Conservation (phyloP, 192 early-diverging fungal species). For the Mortierella hygrophila region DNA sequence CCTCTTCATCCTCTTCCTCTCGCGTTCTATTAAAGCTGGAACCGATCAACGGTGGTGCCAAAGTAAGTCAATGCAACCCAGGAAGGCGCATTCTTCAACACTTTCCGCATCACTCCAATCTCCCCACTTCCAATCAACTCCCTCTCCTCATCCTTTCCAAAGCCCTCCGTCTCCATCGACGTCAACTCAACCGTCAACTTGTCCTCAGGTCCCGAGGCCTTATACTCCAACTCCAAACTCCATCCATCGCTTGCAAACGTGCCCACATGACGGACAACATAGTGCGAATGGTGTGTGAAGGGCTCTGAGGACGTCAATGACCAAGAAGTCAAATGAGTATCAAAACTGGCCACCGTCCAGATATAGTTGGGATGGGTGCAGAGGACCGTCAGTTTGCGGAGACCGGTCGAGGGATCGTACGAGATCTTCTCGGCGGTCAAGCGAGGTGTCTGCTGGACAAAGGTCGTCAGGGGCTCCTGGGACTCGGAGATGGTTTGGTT, state of each 20-base stretch:
- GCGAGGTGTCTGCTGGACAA: slow-evolving; percentile 49
- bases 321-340: slow-evolving; percentile 72
- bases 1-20: not conserved
- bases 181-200: slow-evolving; percentile 63
- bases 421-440: slow-evolving; percentile 57
- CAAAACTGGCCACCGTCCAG: slow-evolving; percentile 78
- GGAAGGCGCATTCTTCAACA: slow-evolving; percentile 29
- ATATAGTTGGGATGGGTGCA: slow-evolving; percentile 63
- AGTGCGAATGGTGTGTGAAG: slow-evolving; percentile 51
- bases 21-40: slow-evolving; percentile 20
- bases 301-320: slow-evolving; percentile 61
- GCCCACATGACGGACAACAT: slow-evolving; percentile 66
- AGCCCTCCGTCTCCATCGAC: slow-evolving; percentile 64
- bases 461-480: slow-evolving; percentile 26
- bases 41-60: slow-evolving; percentile 44
- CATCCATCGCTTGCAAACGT: slow-evolving; percentile 63
- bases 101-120: slow-evolving; percentile 53
- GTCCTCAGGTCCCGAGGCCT: slow-evolving; percentile 57
- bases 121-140: slow-evolving; percentile 61
- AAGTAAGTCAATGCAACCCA: slow-evolving; percentile 53
- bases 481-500: slow-evolving; percentile 45
- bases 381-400: slow-evolving; percentile 61
- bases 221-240: slow-evolving; percentile 58
- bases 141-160: slow-evolving; percentile 57
- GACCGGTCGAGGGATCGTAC: slow-evolving; percentile 64